These are phyloP conservation scores for Coniochaeta sp. DNA, from an alignment of 2,329 filamentous ascomycete species.

Conservation along the genomic window DNA sequence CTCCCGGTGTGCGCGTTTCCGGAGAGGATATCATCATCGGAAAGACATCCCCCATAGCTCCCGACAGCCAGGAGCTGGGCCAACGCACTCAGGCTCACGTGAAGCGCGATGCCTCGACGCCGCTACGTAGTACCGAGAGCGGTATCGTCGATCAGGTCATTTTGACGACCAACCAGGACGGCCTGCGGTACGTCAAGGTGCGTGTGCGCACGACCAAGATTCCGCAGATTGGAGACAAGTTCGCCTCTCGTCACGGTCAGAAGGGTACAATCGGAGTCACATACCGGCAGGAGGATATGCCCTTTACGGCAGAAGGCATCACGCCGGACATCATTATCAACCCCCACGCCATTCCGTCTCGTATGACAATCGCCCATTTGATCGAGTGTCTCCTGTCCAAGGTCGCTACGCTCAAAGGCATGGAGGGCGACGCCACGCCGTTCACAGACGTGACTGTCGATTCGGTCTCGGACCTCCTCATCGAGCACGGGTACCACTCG, in stretches of 20 bases:
- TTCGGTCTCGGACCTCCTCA: conserved; percentile 77
- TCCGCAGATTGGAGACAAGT: conserved; percentile 98
- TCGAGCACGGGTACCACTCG: conserved; percentile 89
- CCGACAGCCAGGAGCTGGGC: conserved; percentile 88
- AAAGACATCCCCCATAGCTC: conserved; percentile 91
- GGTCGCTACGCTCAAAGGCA: conserved; percentile 85
- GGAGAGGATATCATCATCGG: conserved; percentile 99
- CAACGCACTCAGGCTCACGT: conserved; percentile 85
- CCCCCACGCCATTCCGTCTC: conserved; percentile 97
- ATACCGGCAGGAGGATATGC: conserved; percentile 97
- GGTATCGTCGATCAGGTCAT: conserved; percentile 94
- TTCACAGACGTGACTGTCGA: conserved; percentile 98
- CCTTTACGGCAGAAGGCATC: conserved; percentile 86
- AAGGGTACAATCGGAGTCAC: conserved; percentile 99
- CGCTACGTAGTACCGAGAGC: conserved; percentile 88
- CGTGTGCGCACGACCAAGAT: conserved; percentile 96
- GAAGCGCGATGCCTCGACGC: conserved; percentile 93
- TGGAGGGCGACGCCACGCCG: conserved; percentile 94
- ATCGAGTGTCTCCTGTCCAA: conserved; percentile 98
- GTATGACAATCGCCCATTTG: conserved; percentile 99
- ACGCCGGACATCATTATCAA: conserved; percentile 98
- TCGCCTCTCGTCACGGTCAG: conserved; percentile 97
- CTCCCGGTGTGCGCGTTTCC: conserved; percentile 87
- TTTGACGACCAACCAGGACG: conserved; percentile 89
- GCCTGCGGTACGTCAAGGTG: conserved; percentile 93